Base-by-base conservation (phyloP, 2,329 filamentous ascomycete genomes). In the Huntiella omanensis region DNA sequence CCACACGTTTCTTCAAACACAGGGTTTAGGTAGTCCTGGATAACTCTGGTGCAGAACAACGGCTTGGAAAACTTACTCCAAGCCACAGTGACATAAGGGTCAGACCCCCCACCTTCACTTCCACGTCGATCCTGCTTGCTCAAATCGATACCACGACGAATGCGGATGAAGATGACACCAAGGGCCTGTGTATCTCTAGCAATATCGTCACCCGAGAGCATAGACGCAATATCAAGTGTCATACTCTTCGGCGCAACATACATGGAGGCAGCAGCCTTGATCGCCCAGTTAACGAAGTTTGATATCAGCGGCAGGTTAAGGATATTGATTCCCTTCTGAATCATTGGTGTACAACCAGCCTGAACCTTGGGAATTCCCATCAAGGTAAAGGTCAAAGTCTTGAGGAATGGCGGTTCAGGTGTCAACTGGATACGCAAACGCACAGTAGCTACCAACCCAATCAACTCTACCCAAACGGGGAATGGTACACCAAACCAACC, bases 41-140 rank as follows among this genome's bases (percentile, higher is more conserved):
- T 95, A 44, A 96, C 87, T 41, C 91, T 78, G 1, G 91, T 96
- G 61, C 87, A 95, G 62, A 94, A 96, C 74, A 94, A 92, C 1
- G 88, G 88, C 64, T 98, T 98, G 48, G 83, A 83, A 55, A 95
- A 96, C 60, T 96, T 95, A 56, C 84, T 92, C 67, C 92, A 96
- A 36, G 83, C 80, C 33, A 96, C 71, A 32, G 88, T 95, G 58
- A 96, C 92, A 60, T 96, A 96, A 0, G 88, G 86, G 54, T 98
- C 91, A 43, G 83, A 92, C 39, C 88, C 88, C 33, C 91, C 88
- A 13, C 85, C 82, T 45, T 80, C 72, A 55, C 78, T 87, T 36
- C 86, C 87, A 49, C 83, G 77, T 41, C 65, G 63, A 58, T 98
- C 91, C 58, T 95, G 88, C 62, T 94, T 95, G 66, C 84, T 93